Evolutionary conservation across 2,329 filamentous ascomycete genomes (phyloP).

Genomic region (Diaporthe ampelina): DNA sequence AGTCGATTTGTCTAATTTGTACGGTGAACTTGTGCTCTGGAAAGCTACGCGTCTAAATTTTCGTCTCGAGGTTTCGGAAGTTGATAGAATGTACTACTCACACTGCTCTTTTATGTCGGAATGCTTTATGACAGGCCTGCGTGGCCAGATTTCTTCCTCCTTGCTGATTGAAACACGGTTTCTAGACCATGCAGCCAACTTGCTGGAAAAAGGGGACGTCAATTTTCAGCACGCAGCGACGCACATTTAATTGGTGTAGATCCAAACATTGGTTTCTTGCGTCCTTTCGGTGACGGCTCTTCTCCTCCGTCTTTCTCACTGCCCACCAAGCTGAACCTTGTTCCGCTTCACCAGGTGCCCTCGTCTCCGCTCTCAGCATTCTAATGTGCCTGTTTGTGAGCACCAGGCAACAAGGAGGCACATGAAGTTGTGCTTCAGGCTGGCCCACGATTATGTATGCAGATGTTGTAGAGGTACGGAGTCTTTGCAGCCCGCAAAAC

Average conservation of each 20-base stretch:
- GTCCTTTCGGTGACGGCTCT: not conserved
- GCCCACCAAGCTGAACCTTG: not conserved
- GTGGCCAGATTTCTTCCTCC: not conserved
- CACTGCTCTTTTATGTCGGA: not conserved
- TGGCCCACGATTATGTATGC: not conserved
- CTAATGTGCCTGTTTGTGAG: not conserved
- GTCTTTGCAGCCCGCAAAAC: not conserved
- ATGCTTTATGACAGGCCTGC: slow-evolving; percentile 14
- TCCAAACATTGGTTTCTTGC: not conserved
- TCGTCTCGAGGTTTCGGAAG: not conserved
- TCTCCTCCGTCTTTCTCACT: not conserved
- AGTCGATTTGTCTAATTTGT: not conserved
- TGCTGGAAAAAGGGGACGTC: not conserved
- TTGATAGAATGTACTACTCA: slow-evolving; percentile 31
- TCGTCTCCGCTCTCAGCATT: not conserved
- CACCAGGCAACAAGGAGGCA: not conserved
- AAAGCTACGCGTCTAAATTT: not conserved
- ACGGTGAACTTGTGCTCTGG: not conserved
- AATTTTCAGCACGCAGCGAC: not conserved
- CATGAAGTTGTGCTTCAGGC: not conserved
- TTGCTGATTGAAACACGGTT: not conserved
- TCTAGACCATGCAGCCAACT: not conserved
- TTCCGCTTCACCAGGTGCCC: too few relatives aligned
- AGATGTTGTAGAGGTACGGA: not conserved
- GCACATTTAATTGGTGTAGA: not conserved